Evolutionary conservation across 768 basidiomycete species (phyloP).

Genomic region (Termitomyces sp.): DNA sequence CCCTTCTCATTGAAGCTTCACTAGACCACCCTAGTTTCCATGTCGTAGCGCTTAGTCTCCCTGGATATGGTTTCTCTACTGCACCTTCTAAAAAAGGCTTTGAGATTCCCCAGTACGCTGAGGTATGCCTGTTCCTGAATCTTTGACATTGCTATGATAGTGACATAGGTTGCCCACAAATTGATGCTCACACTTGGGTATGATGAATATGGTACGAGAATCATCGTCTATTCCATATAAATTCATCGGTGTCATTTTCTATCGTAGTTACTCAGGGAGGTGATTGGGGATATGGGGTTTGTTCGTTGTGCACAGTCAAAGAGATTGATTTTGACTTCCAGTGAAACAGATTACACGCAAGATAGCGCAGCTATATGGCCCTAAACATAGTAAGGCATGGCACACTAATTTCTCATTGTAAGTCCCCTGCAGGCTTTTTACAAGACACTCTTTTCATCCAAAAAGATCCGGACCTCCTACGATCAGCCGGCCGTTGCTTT

Average conservation of each 20-base stretch:
- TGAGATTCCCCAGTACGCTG: conserved; percentile 41
- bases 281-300: conserved; percentile 38
- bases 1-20: conserved; percentile 39
- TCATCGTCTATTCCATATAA: too few relatives aligned
- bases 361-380: conserved; percentile 24
- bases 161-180: conserved; percentile 36
- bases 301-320: not conserved
- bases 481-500: conserved; percentile 17
- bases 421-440: not conserved
- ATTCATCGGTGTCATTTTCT: not conserved
- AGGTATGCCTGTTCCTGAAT: conserved; percentile 26
- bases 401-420: conserved; percentile 42
- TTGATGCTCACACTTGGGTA: conserved; percentile 46
- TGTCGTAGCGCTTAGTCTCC: conserved; percentile 53
- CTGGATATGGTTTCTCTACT: conserved; percentile 59
- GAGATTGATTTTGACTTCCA: not conserved
- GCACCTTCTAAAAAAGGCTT: conserved; percentile 51
- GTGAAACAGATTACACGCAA: conserved; percentile 19
- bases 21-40: conserved; percentile 53
- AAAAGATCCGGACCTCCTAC: conserved; percentile 16
- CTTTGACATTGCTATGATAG: not conserved
- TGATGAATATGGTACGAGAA: conserved; percentile 33
- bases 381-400: conserved; percentile 43
- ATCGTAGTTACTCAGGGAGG: conserved; percentile 41
- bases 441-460: conserved; percentile 3